A percentile compares a stretch with the other conserved stretches of the same genome.
Evolutionary conservation across 768 basidiomycete species (phyloP).

Genomic region (Tulasnella sp.): DNA sequence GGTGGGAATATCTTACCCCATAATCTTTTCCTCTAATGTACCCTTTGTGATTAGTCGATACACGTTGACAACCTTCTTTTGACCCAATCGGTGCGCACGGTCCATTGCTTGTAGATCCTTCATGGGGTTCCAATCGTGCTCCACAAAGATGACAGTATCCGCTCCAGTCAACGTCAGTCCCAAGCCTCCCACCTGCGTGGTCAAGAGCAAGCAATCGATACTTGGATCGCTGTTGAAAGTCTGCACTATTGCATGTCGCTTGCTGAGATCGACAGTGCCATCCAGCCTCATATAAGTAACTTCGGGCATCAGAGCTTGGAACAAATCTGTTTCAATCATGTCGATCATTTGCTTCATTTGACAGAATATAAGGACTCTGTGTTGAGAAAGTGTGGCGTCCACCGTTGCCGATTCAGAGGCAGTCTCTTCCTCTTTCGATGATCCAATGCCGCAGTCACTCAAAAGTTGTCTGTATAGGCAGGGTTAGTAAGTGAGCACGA

Average conservation of each 20-base stretch:
- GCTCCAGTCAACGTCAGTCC: slow-evolving; percentile 95
- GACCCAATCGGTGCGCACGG: slow-evolving; percentile 91
- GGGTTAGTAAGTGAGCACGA: slow-evolving; percentile 11
- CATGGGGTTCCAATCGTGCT: slow-evolving; percentile 99
- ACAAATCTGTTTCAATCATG: slow-evolving; percentile 87
- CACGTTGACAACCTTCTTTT: slow-evolving; percentile 98
- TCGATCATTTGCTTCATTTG: slow-evolving; percentile 99
- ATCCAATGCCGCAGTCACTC: slow-evolving; percentile 86
- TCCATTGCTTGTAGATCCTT: slow-evolving; percentile 99
- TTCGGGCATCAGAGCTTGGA: slow-evolving; percentile 83
- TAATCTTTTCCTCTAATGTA: slow-evolving; percentile 97
- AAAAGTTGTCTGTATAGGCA: slow-evolving; percentile 63
- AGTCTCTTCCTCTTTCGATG: slow-evolving; percentile 50
- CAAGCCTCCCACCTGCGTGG: slow-evolving; percentile 92
- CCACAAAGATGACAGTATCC: slow-evolving; percentile 98
- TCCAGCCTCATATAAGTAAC: slow-evolving; percentile 98
- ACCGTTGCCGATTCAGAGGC: slow-evolving; percentile 32
- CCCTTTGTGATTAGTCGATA: slow-evolving; percentile 95
- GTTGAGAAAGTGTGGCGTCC: slow-evolving; percentile 71
- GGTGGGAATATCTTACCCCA: slow-evolving; percentile 58
- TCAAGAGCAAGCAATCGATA: slow-evolving; percentile 89
- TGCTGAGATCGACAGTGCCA: slow-evolving; percentile 79
- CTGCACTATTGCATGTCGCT: slow-evolving; percentile 93
- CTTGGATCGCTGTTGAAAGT: slow-evolving; percentile 97
- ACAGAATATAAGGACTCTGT: slow-evolving; percentile 98